Conservation (phyloP, 495 filamentous ascomycete species). For the Recurvomyces mirabilis region DNA sequence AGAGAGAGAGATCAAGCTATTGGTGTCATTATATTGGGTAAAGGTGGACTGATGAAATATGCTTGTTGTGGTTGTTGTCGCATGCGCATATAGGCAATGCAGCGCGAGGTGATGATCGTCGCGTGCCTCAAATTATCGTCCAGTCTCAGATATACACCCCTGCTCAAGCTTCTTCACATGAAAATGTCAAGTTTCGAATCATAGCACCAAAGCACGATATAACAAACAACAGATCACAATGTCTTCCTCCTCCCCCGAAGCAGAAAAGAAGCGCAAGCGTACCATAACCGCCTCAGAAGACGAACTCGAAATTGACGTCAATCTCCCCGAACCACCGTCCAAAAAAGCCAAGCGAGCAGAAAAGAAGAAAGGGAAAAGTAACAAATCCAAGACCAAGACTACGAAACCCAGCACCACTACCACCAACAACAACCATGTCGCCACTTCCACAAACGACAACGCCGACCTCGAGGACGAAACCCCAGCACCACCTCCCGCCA, state of each 20-base stretch:
- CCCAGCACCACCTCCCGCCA: constrained; percentile 14
- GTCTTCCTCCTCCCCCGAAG: background rate
- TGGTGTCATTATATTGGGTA: background rate
- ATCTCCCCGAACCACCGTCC: constrained; percentile 78
- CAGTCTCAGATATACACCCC: background rate
- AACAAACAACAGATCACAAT: background rate
- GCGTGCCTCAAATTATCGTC: background rate
- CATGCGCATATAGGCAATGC: background rate
- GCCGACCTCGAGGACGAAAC: constrained; percentile 12
- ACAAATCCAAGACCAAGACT: constrained; percentile 1
- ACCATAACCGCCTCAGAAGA: constrained; percentile 17
- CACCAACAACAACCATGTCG: no score
- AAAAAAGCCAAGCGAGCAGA: constrained; percentile 51
- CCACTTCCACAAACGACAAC: background rate
- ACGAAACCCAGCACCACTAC: constrained; percentile 3
- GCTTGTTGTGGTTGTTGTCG: background rate
- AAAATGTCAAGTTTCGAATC: background rate
- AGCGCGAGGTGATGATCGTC: background rate
- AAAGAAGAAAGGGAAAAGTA: constrained; percentile 22
- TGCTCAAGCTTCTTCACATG: background rate
- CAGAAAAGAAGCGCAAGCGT: constrained; percentile 30
- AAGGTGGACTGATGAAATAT: background rate
- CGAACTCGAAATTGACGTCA: constrained; percentile 83
- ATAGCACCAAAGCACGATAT: no score
- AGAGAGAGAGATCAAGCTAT: no score